Base-by-base conservation (phyloP, 2,329 filamentous ascomycete species). In the Xylaria arbuscula region DNA sequence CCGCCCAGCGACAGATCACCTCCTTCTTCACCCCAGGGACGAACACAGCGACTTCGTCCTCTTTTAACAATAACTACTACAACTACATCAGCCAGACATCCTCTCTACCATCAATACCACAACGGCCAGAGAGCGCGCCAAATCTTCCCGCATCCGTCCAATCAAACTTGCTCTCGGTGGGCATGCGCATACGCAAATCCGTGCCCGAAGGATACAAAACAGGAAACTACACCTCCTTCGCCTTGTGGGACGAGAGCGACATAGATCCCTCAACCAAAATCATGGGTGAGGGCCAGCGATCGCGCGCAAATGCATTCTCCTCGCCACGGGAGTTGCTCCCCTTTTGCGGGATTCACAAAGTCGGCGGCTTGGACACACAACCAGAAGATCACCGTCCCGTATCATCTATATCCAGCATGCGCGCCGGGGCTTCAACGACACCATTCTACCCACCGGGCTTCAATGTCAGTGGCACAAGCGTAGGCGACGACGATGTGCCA, bases 161-260 rank as follows among this genome's bases (percentile, higher is more conserved):
- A 80, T 87, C 94, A 42, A 92, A 92, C 70, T 89, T 98, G n/a
- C 85, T 98, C 50, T 93, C 87, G 75, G 95, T 98, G 72, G 95
- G 95, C 75, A 98, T 98, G 94, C 91, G 95, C 28, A 87, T 98
- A 59, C 92, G 95, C 78, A 98, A 98, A 83, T 92, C 92, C 11
- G 92, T 98, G 8, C 92, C 93, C 0, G 94, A 98, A 78, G 95
- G 95, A 68, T 98, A 98, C 86, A 97, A 97, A 83, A 97, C 93
- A 1, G 87, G 87, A 64, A 79, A 78, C 61, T 82, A 84, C 76
- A 80, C 78, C 69, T 83, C 81, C 72, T 89, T 88, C 76, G 81
- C 84, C 55, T 80, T 89, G 24, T 89, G 86, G 80, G 78, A 81
- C 61, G 83, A 85, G 19, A 64, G 61, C 61, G 76, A 71, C 80